A percentile compares a stretch with the other conserved stretches of the same genome.
phyloP scores from a whole-genome alignment of 1,284 basidiomycete genomes.

The Malassezia pachydermatis region DNA sequence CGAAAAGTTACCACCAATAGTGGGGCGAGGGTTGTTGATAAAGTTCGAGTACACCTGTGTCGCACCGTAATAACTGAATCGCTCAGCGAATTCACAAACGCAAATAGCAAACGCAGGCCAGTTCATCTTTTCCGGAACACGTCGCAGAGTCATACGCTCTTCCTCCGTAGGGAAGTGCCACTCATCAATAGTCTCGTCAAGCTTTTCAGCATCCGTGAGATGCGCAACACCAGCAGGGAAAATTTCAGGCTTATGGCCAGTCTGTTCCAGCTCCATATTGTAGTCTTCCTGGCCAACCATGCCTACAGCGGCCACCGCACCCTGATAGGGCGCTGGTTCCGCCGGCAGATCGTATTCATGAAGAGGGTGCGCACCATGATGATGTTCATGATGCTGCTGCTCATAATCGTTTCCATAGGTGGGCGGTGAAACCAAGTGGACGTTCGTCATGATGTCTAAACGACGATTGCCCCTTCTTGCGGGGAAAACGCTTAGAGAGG shows the following conservation, averaged over 20 bases:
- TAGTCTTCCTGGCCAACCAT: conserved; percentile 8
- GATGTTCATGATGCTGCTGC: too few relatives aligned
- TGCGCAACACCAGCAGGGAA: conserved; percentile 1
- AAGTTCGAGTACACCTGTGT: conserved; percentile 43
- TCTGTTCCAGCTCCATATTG: conserved; percentile 2
- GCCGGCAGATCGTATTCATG: too few relatives aligned
- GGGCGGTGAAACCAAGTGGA: too few relatives aligned
- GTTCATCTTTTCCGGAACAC: conserved; percentile 42
- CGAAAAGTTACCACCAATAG: conserved; percentile 16
- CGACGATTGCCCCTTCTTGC: too few relatives aligned
- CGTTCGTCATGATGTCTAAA: too few relatives aligned
- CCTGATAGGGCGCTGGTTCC: too few relatives aligned
- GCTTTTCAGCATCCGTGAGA: conserved; percentile 1
- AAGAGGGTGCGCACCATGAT: too few relatives aligned
- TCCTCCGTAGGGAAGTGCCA: conserved; percentile 30
- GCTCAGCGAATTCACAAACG: conserved; percentile 46
- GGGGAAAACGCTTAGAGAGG: too few relatives aligned
- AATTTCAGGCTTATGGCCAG: neutral
- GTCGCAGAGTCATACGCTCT: conserved; percentile 34
- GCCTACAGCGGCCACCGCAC: neutral
- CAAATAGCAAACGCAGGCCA: conserved; percentile 38
- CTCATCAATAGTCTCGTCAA: neutral
- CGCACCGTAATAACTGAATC: conserved; percentile 45
- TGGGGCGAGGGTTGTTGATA: conserved; percentile 36
- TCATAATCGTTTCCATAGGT: too few relatives aligned